Evolutionary conservation across 1,139 yeast genomes (phyloP).

Genomic region (Yamadazyma atlantica): DNA sequence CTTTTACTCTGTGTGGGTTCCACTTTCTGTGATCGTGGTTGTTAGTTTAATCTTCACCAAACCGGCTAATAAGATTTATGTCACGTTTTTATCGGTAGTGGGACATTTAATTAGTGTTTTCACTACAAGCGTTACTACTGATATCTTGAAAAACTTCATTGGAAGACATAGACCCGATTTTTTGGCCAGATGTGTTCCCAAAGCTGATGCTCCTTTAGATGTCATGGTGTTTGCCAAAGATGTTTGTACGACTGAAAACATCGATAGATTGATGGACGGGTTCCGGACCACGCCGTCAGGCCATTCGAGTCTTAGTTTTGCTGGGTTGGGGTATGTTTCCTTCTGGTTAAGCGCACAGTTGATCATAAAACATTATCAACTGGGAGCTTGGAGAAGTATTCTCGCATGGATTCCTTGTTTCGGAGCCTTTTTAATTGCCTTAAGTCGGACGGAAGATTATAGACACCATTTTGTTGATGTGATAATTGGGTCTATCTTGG

Average conservation of each 20-base stretch:
- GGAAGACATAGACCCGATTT: conserved; percentile 83
- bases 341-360: conserved; percentile 69
- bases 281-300: conserved; percentile 81
- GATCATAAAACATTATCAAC: conserved; percentile 29
- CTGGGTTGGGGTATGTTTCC: conserved; percentile 64
- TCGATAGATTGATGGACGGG: conserved; percentile 56
- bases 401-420: conserved; percentile 39
- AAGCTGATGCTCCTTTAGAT: conserved; percentile 45
- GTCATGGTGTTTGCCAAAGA: conserved; percentile 53
- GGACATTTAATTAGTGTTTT: conserved; percentile 41
- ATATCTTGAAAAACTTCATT: conserved; percentile 63
- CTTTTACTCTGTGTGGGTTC: conserved; percentile 39
- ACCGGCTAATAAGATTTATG: conserved; percentile 36
- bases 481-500: conserved; percentile 57
- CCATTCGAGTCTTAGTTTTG: conserved; percentile 64
- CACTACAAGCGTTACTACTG: conserved; percentile 45
- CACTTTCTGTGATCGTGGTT: conserved; percentile 27
- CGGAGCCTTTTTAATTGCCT: conserved; percentile 64
- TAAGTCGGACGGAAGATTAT: conserved; percentile 75
- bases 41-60: conserved; percentile 29
- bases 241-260: conserved; percentile 57
- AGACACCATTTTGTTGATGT: conserved; percentile 78
- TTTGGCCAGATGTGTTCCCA: conserved; percentile 66
- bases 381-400: conserved; percentile 57
- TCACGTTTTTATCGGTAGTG: conserved; percentile 38